Conservation (phyloP, 2,329 filamentous ascomycete species). For the Monosporascus sp. region DNA sequence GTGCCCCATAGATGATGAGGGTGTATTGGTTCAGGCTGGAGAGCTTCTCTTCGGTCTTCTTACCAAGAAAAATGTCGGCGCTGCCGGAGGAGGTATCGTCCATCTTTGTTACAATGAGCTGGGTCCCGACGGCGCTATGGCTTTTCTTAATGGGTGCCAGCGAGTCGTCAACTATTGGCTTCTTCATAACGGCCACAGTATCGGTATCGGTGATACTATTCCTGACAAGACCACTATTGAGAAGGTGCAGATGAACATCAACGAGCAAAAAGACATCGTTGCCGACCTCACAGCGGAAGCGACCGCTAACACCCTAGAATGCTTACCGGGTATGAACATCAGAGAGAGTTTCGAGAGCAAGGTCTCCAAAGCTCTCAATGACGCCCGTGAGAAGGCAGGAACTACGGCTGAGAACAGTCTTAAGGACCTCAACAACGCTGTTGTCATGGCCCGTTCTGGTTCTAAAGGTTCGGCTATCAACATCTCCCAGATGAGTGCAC, state of each 20-base stretch:
- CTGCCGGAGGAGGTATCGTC: conserved; percentile 82
- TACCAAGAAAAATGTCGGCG: conserved; percentile 91
- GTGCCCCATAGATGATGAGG: conserved; percentile 66
- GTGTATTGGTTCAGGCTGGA: conserved; percentile 77
- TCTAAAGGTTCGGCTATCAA: conserved; percentile 99
- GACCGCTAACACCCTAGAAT: conserved; percentile 80
- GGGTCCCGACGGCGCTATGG: conserved; percentile 77
- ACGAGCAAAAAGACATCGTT: conserved; percentile 76
- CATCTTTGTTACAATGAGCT: conserved; percentile 97
- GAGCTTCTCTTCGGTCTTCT: conserved; percentile 86
- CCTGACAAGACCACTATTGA: conserved; percentile 80
- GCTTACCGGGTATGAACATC: conserved; percentile 96
- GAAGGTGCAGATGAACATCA: conserved; percentile 77
- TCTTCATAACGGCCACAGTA: conserved; percentile 91
- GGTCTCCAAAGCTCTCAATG: conserved; percentile 89
- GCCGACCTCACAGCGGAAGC: conserved; percentile 69
- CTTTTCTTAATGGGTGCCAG: conserved; percentile 93
- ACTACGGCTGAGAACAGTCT: conserved; percentile 85
- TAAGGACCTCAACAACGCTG: conserved; percentile 94
- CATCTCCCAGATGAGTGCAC: conserved; percentile 98
- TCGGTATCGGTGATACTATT: conserved; percentile 97
- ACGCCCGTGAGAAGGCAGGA: conserved; percentile 93
- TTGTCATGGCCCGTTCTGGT: conserved; percentile 91
- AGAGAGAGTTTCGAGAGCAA: conserved; percentile 98
- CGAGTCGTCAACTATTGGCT: conserved; percentile 97